Percentiles rank a stretch among this genome's conserved stretches.
Evolutionary conservation across 2,329 filamentous ascomycete species (phyloP).

Genomic region (Tolypocladium sp.): DNA sequence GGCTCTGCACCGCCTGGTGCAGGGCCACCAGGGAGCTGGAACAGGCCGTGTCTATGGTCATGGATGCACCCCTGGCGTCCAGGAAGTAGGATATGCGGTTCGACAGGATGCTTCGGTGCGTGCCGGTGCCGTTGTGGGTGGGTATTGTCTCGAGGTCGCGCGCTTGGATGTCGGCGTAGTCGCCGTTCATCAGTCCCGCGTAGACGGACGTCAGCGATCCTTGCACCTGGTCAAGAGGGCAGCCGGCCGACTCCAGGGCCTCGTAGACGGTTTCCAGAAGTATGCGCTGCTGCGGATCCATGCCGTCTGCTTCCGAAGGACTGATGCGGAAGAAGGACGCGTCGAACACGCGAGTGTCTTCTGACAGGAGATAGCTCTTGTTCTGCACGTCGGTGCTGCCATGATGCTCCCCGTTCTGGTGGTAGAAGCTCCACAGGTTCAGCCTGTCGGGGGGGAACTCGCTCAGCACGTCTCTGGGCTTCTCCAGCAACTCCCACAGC

Average conservation of each 20-base stretch:
- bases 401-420: constrained; percentile 21
- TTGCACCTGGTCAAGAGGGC: constrained; percentile 15
- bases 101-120: constrained; percentile 28
- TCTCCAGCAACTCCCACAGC: constrained; percentile 23
- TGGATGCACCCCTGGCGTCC: constrained; percentile 34
- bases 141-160: constrained; percentile 16
- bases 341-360: constrained; percentile 24
- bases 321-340: constrained; percentile 29
- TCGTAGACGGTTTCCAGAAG: constrained; percentile 30
- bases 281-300: constrained; percentile 34
- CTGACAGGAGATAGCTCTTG: constrained; percentile 25
- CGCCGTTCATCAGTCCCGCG: constrained; percentile 19
- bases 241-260: constrained; percentile 25
- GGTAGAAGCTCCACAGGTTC: constrained; percentile 13
- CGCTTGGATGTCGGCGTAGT: constrained; percentile 26
- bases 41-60: constrained; percentile 43
- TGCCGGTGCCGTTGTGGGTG: constrained; percentile 32
- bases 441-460: constrained; percentile 14
- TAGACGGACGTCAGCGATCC: constrained; percentile 14
- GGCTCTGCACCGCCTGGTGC: constrained; percentile 24
- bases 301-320: constrained; percentile 24
- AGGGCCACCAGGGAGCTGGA: constrained; percentile 37
- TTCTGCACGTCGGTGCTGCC: constrained; percentile 9
- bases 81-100: constrained; percentile 41
- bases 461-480: constrained; percentile 23